A percentile compares a stretch with the other conserved stretches of the same genome.
Evolutionary conservation across 1,284 basidiomycete genomes (phyloP).

Genomic region (Cryptococcus sp.): DNA sequence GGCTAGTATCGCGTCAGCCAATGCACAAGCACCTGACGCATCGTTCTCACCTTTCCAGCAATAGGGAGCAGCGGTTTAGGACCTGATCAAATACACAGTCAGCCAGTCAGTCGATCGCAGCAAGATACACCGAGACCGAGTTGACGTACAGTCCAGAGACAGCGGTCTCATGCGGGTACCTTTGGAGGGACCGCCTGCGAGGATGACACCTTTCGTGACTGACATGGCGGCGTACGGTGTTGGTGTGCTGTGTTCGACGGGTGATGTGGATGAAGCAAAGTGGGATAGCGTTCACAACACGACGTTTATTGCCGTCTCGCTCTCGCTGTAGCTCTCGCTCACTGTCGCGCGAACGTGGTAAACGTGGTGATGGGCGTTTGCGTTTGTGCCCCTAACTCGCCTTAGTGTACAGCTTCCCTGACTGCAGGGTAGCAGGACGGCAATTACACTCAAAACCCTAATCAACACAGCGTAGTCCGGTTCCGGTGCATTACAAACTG

Average conservation of each 20-base stretch:
- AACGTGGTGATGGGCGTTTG: no score
- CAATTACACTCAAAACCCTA: no score
- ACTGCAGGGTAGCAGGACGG: no score
- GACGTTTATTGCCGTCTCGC: no score
- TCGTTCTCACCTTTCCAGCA: constrained; percentile 52
- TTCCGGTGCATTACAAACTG: no score
- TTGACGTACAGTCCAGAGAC: constrained; percentile 52
- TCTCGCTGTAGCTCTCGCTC: no score
- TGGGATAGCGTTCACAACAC: no score
- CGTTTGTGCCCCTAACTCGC: no score
- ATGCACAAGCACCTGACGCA: background rate
- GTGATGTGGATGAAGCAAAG: no score
- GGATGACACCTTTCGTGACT: constrained; percentile 51
- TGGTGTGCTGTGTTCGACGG: background rate
- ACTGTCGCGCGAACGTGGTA: no score
- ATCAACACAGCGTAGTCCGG: no score
- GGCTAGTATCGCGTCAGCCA: constrained; percentile 30
- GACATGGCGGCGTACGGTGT: constrained; percentile 28
- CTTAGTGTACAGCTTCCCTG: no score
- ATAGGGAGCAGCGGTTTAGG: constrained; percentile 56
- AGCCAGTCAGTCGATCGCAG: background rate
- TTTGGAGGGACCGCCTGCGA: constrained; percentile 53
- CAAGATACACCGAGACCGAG: constrained; percentile 11
- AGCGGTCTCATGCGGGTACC: constrained; percentile 57
- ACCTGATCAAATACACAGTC: constrained; percentile 24